Evolutionary conservation across 352 stramenopile genomes (phyloP), one percentile per base, ranked within the genome.

Genomic region (Phytopythium boreale): DNA sequence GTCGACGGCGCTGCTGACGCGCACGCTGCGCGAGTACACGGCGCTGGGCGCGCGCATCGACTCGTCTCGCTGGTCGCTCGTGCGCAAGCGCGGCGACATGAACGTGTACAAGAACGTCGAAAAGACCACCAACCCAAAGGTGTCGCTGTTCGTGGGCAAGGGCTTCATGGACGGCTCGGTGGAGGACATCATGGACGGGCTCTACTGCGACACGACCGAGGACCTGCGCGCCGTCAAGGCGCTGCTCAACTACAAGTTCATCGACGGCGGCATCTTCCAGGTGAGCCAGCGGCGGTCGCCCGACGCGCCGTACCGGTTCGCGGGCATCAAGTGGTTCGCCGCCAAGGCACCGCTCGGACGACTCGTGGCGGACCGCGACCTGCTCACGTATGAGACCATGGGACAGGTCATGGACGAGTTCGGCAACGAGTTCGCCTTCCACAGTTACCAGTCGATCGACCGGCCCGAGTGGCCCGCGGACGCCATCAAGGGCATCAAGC

Each of bases 281-380:
- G 72, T 74, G 19, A 73, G 64, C 39, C 59, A 76, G 56, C 64
- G 58, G 14, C 69, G 72, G 17, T 71, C 72, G 11, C n/a, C 55
- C 1, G 61, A 73, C 15, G 62, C 59, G 0, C 67, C 70, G 29
- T 77, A 69, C 52, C 65, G 47, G 7, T 80, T 77, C 36, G 59
- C 72, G 10, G 72, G 72, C 9, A 77, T 80, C 59, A 77, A 77
- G 60, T 80, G 72, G 72, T 77, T 77, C 61, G 70, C 70, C 0
- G 64, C 70, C 36, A 79, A 74, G 57, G 50, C 64, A 1, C 64
- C 64, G 4, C 61, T 75, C 15, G 67, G 66, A 0, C 37, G 58
- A 12, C 43, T 80, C 5, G 60, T 71, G 27, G 46, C 58, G 17
- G 67, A 80, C 39, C 70, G 70, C 17, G 72, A 80, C 59, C 59